A percentile compares a stretch with the other conserved stretches of the same genome.
Evolutionary conservation across 2,329 filamentous ascomycete species (phyloP).

Genomic region (Aspergillus pseudotamarii): DNA sequence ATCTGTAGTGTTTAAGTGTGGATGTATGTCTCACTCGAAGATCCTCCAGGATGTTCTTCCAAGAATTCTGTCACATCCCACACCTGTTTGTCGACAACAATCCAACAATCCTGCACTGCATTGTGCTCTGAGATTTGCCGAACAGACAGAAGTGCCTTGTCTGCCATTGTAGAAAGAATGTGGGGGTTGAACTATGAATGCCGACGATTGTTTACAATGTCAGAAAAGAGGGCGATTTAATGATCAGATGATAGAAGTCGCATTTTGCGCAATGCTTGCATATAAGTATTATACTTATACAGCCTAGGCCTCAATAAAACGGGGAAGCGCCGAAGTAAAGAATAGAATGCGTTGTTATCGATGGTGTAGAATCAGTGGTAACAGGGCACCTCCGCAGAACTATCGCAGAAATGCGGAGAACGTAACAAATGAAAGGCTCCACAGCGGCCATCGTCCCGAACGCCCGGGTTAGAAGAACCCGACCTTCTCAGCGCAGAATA

Average conservation of each 20-base stretch:
- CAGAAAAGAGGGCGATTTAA: neutral
- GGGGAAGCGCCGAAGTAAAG: neutral
- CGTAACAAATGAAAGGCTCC: slow-evolving; percentile 2
- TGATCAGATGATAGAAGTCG: neutral
- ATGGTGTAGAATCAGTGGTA: neutral
- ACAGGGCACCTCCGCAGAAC: slow-evolving; percentile 10
- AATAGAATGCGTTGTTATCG: neutral
- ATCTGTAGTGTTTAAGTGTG: neutral
- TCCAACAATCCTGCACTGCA: slow-evolving; percentile 60
- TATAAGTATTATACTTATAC: neutral
- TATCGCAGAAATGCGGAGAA: slow-evolving; percentile 16
- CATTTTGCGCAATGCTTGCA: neutral
- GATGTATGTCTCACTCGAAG: slow-evolving; percentile 47
- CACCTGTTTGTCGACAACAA: slow-evolving; percentile 68
- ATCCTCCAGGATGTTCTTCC: slow-evolving; percentile 64
- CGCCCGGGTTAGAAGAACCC: neutral
- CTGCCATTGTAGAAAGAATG: slow-evolving; percentile 27
- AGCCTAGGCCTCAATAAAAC: neutral
- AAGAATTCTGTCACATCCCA: slow-evolving; percentile 70
- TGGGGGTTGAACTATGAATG: neutral
- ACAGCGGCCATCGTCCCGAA: slow-evolving; percentile 8
- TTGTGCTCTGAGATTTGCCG: slow-evolving; percentile 55
- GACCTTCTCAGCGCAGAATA: neutral
- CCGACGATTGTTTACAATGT: neutral
- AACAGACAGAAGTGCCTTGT: slow-evolving; percentile 40